phyloP scores from a whole-genome alignment of 805 yeast genomes.

The Naumovozyma dairenensis region DNA sequence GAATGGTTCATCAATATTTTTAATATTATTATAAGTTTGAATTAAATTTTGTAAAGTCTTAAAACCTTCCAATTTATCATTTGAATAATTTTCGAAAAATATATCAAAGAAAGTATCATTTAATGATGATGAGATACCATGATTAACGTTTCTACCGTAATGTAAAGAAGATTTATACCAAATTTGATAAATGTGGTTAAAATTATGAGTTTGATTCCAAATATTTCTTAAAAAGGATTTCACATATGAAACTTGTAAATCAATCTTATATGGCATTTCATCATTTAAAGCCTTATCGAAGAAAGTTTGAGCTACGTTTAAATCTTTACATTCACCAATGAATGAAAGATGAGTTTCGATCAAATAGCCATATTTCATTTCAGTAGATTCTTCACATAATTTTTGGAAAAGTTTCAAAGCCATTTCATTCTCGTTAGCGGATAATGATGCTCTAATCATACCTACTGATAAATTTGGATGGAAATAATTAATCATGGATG shows the following conservation, averaged over 20 bases:
- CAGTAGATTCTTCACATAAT: slow-evolving; percentile 44
- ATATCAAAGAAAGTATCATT: slow-evolving; percentile 59
- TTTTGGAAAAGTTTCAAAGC: slow-evolving; percentile 58
- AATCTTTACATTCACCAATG: slow-evolving; percentile 67
- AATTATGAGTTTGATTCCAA: slow-evolving; percentile 45
- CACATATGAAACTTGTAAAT: slow-evolving; percentile 64
- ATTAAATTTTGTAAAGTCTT: slow-evolving; percentile 47
- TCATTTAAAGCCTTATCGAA: slow-evolving; percentile 61
- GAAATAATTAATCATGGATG: slow-evolving; percentile 25
- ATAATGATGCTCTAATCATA: slow-evolving; percentile 63
- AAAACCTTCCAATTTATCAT: slow-evolving; percentile 45
- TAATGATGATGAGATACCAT: slow-evolving; percentile 62
- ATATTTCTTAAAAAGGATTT: slow-evolving; percentile 54
- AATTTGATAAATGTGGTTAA: slow-evolving; percentile 46
- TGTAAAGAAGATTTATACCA: slow-evolving; percentile 55
- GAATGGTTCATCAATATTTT: slow-evolving; percentile 67
- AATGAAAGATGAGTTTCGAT: slow-evolving; percentile 69
- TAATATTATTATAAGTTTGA: slow-evolving; percentile 43
- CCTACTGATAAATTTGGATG: slow-evolving; percentile 50
- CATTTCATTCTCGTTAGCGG: slow-evolving; percentile 51
- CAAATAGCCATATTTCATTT: slow-evolving; percentile 40
- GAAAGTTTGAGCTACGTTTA: slow-evolving; percentile 60
- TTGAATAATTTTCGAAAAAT: slow-evolving; percentile 49
- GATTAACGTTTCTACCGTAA: slow-evolving; percentile 49
- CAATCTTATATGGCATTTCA: slow-evolving; percentile 64